A percentile compares a stretch with the other conserved stretches of the same genome.
Evolutionary conservation across 1,139 yeast genomes (phyloP).

Genomic region (Debaryomycetaceae sp.): DNA sequence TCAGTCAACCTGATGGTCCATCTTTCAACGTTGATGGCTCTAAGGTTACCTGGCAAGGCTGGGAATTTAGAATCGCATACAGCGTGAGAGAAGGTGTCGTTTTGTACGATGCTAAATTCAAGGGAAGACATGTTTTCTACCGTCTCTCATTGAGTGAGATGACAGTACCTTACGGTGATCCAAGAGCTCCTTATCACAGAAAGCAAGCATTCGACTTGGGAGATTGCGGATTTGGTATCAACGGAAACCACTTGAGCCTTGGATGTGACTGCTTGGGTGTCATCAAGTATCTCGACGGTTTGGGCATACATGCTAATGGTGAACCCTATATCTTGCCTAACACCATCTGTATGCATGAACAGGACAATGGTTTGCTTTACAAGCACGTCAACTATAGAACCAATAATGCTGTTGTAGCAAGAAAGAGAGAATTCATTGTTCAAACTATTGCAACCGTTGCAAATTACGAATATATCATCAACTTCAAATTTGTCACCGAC

Average conservation of each 20-base stretch:
- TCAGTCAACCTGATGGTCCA: constrained; percentile 84
- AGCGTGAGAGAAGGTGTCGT: constrained; percentile 84
- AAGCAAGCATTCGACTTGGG: constrained; percentile 92
- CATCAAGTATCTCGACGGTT: constrained; percentile 74
- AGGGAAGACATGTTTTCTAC: constrained; percentile 79
- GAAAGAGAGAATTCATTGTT: constrained; percentile 81
- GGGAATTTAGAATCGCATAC: constrained; percentile 78
- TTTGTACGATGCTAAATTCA: constrained; percentile 70
- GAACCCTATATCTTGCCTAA: constrained; percentile 63
- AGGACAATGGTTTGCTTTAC: constrained; percentile 70
- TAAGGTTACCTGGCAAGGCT: constrained; percentile 81
- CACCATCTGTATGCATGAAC: constrained; percentile 88
- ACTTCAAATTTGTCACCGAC: constrained; percentile 75
- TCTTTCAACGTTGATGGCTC: constrained; percentile 64
- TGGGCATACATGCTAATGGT: constrained; percentile 59
- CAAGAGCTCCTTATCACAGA: constrained; percentile 86
- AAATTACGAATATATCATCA: constrained; percentile 81
- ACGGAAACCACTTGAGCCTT: constrained; percentile 68
- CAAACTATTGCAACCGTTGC: constrained; percentile 90
- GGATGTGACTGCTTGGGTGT: constrained; percentile 93
- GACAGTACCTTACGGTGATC: constrained; percentile 93
- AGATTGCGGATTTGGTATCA: constrained; percentile 84
- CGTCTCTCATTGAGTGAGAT: constrained; percentile 78
- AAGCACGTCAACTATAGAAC: constrained; percentile 87
- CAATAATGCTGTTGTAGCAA: constrained; percentile 66